Evolutionary conservation across 2,329 filamentous ascomycete genomes (phyloP).

Genomic region (Aspergillus floridensis): DNA sequence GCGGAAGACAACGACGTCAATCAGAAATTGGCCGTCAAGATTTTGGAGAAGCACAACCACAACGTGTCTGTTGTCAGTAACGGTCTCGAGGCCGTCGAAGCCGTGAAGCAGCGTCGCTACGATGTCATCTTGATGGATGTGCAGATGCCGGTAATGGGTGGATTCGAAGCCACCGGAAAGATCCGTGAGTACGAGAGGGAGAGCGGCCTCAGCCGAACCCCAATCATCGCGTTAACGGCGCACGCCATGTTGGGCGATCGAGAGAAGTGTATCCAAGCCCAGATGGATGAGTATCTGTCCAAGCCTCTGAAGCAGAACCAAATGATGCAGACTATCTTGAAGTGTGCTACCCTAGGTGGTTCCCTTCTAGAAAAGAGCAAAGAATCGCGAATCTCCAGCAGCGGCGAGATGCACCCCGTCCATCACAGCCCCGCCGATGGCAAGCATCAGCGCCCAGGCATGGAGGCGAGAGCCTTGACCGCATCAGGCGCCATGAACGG

Average conservation of each 20-base stretch:
- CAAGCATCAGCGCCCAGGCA: constrained; percentile 52
- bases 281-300: constrained; percentile 98
- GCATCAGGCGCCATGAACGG: constrained; percentile 59
- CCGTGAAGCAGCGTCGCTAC: constrained; percentile 87
- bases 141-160: constrained; percentile 99
- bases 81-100: constrained; percentile 86
- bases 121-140: constrained; percentile 99
- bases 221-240: constrained; percentile 93
- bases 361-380: constrained; percentile 45
- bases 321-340: constrained; percentile 95
- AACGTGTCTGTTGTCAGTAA: constrained; percentile 78
- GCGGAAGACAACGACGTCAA: constrained; percentile 98
- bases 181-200: constrained; percentile 92
- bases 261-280: constrained; percentile 95
- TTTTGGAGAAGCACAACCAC: constrained; percentile 88
- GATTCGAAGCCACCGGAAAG: constrained; percentile 94
- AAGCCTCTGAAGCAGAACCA: constrained; percentile 97
- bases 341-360: constrained; percentile 83
- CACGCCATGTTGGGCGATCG: constrained; percentile 98
- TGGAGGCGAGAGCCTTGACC: constrained; percentile 67
- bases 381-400: constrained; percentile 41
- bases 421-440: constrained; percentile 31
- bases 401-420: constrained; percentile 38
- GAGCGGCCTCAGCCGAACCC: constrained; percentile 75
- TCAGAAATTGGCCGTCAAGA: constrained; percentile 92